Base-by-base conservation (phyloP, 1,284 basidiomycete species). In the Ustilago sp. region DNA sequence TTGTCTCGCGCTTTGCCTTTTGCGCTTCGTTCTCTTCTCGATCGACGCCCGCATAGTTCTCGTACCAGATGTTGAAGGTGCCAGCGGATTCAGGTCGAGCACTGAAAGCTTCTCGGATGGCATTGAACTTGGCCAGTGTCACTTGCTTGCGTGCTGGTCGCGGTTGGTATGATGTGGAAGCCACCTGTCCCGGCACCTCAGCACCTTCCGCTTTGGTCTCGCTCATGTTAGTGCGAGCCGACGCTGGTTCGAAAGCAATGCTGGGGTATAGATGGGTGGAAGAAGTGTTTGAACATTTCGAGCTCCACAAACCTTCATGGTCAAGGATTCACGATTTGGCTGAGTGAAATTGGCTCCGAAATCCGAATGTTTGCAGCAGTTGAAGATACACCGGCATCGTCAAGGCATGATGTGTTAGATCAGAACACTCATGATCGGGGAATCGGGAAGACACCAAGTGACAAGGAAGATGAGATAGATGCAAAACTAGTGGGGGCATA, bases 61-160 rank as follows among this genome's bases (percentile, higher is more conserved):
- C 97, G 87, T 98, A 98, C 96, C 96, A 98, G 68, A 97, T 93
- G 87, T 98, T 95, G 63, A 77, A 86, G 68, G 62, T 80, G 59
- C 79, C 77, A 45, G 82, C 83, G 13, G 77, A 73, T 28, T 79
- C 76, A 51, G 64, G 69, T 38, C 60, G 34, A 28, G 79, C 76
- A 41, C 80, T 81, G n/a, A 80, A 78, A 23, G 74, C 68, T 50
- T 79, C 63, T n/a, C 78, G 74, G 58, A 85, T 80, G 58, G 74
- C 79, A 15, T 82, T 77, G 39, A 85, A 76, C 60, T 82, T 79
- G 52, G 74, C 75, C 48, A 52, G 19, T 0, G 83, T 73, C n/a
- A 85, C 81, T 54, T 85, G 84, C 52, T 77, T 77, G 28, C 84
- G 77, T 4, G 84, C 83, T 0, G 84, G 83, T 3, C 79, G 72